Percentiles rank a stretch among this genome's conserved stretches.
Conservation (phyloP, 148 eudicot species). For the Rhododendron ferrugineum region DNA sequence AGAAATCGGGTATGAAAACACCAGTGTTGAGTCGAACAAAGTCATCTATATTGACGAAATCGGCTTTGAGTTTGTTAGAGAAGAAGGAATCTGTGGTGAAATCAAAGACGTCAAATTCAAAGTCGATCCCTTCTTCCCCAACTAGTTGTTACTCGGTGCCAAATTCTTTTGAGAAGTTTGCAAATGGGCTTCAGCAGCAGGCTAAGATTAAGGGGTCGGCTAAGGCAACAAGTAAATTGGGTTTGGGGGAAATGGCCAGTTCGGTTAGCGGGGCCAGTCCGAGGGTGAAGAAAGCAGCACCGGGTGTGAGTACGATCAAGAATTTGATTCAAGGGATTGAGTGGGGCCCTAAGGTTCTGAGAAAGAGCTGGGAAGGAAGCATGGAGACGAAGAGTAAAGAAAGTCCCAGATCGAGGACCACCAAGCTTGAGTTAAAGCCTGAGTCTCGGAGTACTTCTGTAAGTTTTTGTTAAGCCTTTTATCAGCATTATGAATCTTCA, state of each 20-base stretch:
- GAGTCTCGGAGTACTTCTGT: slow-evolving; percentile 61
- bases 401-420: slow-evolving; percentile 38
- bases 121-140: slow-evolving; percentile 77
- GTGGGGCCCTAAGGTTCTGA: slow-evolving; percentile 73
- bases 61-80: slow-evolving; percentile 30
- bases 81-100: slow-evolving; percentile 46
- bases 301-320: slow-evolving; percentile 38
- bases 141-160: slow-evolving; percentile 79
- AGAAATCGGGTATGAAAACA: slow-evolving; percentile 33
- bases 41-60: slow-evolving; percentile 53
- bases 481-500: not conserved
- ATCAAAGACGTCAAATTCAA: slow-evolving; percentile 43
- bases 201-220: slow-evolving; percentile 62
- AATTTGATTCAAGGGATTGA: slow-evolving; percentile 56
- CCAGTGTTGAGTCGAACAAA: slow-evolving; percentile 46
- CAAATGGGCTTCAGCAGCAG: slow-evolving; percentile 63
- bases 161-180: slow-evolving; percentile 72
- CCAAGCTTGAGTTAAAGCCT: slow-evolving; percentile 47
- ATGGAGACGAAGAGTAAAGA: slow-evolving; percentile 55
- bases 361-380: slow-evolving; percentile 94
- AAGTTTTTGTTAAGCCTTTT: slow-evolving; percentile 24
- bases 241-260: slow-evolving; percentile 41
- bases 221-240: slow-evolving; percentile 40
- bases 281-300: slow-evolving; percentile 35
- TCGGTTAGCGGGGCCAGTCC: slow-evolving; percentile 45